Evolutionary conservation across 345 rosid genomes (phyloP), one percentile per base, ranked within the genome.

Genomic region (Boechera divaricarpa): DNA sequence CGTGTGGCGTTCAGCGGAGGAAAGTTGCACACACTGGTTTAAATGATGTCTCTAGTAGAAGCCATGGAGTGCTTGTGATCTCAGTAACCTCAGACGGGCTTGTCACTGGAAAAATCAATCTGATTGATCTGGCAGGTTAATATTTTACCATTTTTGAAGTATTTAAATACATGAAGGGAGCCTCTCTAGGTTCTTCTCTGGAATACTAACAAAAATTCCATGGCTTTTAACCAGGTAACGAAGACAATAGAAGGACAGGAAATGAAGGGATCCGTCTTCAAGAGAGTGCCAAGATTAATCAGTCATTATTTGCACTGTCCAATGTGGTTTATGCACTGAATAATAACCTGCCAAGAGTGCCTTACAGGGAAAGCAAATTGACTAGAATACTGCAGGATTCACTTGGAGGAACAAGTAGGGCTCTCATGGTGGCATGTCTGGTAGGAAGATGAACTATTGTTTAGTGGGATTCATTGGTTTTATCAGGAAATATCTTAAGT

Each of bases 341-440:
- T 70, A 95, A 89, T 76, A 86, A 86, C 59, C 80, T 82, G 24
- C 76, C 88, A 4, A 79, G 94, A 48, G 88, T 91, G 24, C 98
- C 98, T 3, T 95, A 95, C 48, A 83, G 97, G 63, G 98, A 95
- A 81, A 95, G 96, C 88, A 95, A 92, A 78, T 76, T 92, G 87
- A 92, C 99, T 36, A 83, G 98, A 49, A 91, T 95, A 78, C 61
- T 92, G 84, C 98, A 92, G 75, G 98, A 95, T 74, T 95, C 99
- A 28, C 87, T 95, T 18, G 99, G 99, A 44, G 99, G 99, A 71
- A 88, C 86, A 41, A 95, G 93, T 49, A 84, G 81, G 32, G 86
- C 97, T 57, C 77, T 95, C 77, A 91, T 92, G 99, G 91, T 92
- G 38, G 97, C 96, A 63, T 95, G 99, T 57, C 79, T 95, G 83